A percentile compares a stretch with the other conserved stretches of the same genome.
phyloP scores from a whole-genome alignment of 2,329 filamentous ascomycete species.

The Salinomyces thailandicus region DNA sequence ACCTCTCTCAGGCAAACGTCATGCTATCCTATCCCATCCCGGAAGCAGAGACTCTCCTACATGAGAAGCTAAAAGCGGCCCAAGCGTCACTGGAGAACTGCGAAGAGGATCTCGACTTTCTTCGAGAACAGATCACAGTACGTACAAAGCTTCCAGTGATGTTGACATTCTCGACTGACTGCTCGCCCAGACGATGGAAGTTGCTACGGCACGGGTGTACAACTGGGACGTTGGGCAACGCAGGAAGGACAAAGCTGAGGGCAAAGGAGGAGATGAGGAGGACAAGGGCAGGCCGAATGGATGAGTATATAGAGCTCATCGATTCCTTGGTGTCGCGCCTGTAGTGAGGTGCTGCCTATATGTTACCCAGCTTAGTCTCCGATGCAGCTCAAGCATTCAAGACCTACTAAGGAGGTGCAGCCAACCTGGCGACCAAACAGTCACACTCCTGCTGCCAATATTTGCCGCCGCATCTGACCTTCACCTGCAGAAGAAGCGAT shows the following conservation, averaged over 20 bases:
- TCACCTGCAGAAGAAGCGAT: too few relatives aligned
- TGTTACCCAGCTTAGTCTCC: too few relatives aligned
- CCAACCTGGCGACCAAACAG: too few relatives aligned
- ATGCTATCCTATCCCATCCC: conserved; percentile 91
- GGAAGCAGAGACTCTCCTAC: conserved; percentile 71
- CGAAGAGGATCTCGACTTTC: conserved; percentile 90
- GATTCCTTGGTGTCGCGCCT: too few relatives aligned
- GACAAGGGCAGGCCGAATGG: conserved; percentile 1
- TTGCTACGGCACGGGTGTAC: conserved; percentile 92
- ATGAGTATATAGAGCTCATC: too few relatives aligned
- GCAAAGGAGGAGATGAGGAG: conserved; percentile 9
- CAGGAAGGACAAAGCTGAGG: conserved; percentile 70
- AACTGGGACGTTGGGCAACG: conserved; percentile 98
- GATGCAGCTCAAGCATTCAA: too few relatives aligned
- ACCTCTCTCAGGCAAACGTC: conserved; percentile 62
- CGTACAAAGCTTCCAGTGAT: conserved; percentile 24
- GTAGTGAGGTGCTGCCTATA: too few relatives aligned
- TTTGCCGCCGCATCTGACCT: too few relatives aligned
- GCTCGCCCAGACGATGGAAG: conserved; percentile 95
- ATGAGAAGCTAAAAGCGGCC: conserved; percentile 67
- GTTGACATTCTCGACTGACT: too few relatives aligned
- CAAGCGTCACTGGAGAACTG: conserved; percentile 74
- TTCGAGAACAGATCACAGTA: conserved; percentile 93
- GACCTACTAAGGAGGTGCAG: too few relatives aligned
- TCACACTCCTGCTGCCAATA: too few relatives aligned